Percentiles rank a stretch among this genome's conserved stretches.
Evolutionary conservation across 139 green algal genomes (phyloP).

Genomic region (Medakamo hakoo): DNA sequence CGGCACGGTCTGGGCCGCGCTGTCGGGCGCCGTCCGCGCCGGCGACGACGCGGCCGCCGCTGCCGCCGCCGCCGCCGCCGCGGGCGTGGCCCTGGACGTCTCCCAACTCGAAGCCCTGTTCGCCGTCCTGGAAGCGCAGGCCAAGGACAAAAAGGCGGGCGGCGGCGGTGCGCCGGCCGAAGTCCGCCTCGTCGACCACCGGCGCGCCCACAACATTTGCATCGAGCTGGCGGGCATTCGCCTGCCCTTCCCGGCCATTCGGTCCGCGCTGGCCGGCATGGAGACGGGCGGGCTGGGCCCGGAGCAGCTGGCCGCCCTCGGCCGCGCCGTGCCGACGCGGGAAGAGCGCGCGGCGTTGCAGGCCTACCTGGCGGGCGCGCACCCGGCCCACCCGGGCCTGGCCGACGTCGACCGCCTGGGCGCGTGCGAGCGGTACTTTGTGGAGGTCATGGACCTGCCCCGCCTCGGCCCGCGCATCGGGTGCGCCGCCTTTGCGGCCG

Average conservation of each 20-base stretch:
- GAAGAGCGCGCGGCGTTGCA: constrained; percentile 36
- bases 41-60: background rate
- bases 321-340: constrained; percentile 33
- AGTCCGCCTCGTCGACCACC: constrained; percentile 54
- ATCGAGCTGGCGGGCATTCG: constrained; percentile 60
- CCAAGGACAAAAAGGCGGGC: background rate
- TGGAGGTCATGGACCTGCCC: constrained; percentile 56
- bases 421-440: constrained; percentile 61
- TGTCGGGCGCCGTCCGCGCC: constrained; percentile 1
- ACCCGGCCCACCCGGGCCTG: constrained; percentile 32
- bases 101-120: constrained; percentile 48
- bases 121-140: constrained; percentile 12
- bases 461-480: constrained; percentile 46
- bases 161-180: constrained; percentile 9
- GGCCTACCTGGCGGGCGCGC: constrained; percentile 34
- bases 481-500: constrained; percentile 44
- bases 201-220: constrained; percentile 64
- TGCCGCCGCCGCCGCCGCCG: background rate
- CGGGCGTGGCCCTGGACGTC: constrained; percentile 30
- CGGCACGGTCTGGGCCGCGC: constrained; percentile 48
- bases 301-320: constrained; percentile 48
- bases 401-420: constrained; percentile 40
- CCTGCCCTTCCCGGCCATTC: constrained; percentile 43
- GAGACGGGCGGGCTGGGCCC: constrained; percentile 34
- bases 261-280: constrained; percentile 39